Conservation (phyloP, 768 basidiomycete genomes). For the Russula dissimulans region DNA sequence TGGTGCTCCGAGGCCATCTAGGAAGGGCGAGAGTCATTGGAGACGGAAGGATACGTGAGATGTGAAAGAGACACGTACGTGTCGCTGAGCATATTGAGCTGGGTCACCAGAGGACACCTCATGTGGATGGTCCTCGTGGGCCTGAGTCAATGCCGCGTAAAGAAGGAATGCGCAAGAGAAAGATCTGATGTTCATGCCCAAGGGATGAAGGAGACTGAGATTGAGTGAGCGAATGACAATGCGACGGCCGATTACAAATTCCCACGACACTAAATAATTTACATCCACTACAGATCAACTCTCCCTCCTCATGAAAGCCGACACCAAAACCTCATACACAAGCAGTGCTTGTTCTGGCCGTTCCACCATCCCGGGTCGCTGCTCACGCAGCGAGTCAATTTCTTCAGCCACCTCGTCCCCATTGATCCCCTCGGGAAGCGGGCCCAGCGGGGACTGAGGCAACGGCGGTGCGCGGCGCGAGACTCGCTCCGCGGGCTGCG, state of each 20-base stretch:
- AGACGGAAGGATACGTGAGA: neutral
- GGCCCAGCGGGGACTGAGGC: slow-evolving; percentile 47
- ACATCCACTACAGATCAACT: too few species aligned
- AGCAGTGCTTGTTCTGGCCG: slow-evolving; percentile 52
- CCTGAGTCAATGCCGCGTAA: slow-evolving; percentile 23
- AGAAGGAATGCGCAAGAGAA: slow-evolving; percentile 8
- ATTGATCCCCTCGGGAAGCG: slow-evolving; percentile 37
- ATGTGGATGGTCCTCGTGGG: slow-evolving; percentile 43
- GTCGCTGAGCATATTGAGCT: slow-evolving; percentile 69
- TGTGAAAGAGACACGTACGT: slow-evolving; percentile 49
- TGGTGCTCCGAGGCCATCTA: slow-evolving; percentile 90
- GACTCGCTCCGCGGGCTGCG: slow-evolving; percentile 22
- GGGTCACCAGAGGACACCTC: neutral
- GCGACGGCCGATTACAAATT: too few species aligned
- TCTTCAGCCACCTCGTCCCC: slow-evolving; percentile 60
- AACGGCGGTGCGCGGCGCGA: slow-evolving; percentile 27
- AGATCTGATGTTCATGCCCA: slow-evolving; percentile 11
- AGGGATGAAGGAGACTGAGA: too few species aligned
- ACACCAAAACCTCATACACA: slow-evolving; percentile 50
- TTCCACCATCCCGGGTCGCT: slow-evolving; percentile 77
- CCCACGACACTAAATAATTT: too few species aligned
- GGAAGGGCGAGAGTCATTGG: neutral
- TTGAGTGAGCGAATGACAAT: neutral
- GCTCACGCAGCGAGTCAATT: slow-evolving; percentile 71
- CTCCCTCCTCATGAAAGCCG: neutral